Conservation (phyloP, 208 protist species). For the Trypanosoma caninum region DNA sequence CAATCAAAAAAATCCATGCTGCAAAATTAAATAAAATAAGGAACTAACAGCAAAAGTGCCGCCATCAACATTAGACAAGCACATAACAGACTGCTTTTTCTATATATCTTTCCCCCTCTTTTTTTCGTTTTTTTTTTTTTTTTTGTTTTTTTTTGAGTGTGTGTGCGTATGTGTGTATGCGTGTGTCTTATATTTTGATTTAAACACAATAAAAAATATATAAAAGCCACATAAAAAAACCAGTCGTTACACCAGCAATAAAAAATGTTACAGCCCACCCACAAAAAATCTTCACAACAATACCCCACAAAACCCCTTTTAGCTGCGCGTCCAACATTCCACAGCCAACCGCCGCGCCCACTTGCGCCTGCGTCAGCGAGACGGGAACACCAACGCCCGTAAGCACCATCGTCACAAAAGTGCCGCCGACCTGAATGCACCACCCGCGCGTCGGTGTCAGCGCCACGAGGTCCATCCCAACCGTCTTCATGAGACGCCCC, state of each 20-base stretch:
- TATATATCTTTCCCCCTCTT: neutral
- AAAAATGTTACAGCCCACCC: slow-evolving; percentile 78
- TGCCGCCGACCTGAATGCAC: slow-evolving; percentile 79
- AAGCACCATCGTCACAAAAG: slow-evolving; percentile 77
- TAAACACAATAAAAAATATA: slow-evolving; percentile 21
- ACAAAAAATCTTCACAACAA: slow-evolving; percentile 68
- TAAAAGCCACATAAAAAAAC: slow-evolving; percentile 41
- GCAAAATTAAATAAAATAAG: too few relatives aligned
- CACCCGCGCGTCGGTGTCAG: slow-evolving; percentile 80
- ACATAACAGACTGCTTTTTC: neutral
- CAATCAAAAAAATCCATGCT: too few relatives aligned
- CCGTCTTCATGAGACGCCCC: slow-evolving; percentile 77
- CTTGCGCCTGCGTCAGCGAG: slow-evolving; percentile 76
- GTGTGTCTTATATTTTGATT: too few relatives aligned
- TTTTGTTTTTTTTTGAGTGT: slow-evolving; percentile 8
- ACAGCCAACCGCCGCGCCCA: slow-evolving; percentile 75
- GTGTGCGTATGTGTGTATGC: neutral
- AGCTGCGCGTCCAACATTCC: slow-evolving; percentile 63
- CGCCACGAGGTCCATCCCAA: slow-evolving; percentile 79
- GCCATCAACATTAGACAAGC: too few relatives aligned
- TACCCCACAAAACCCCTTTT: slow-evolving; percentile 56
- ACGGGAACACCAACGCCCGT: slow-evolving; percentile 81
- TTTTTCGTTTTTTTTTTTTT: slow-evolving; percentile 3
- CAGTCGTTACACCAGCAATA: slow-evolving; percentile 65
- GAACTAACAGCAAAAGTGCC: too few relatives aligned